Conservation (phyloP, 2,329 filamentous ascomycete species). For the Pestalotiopsis fici region DNA sequence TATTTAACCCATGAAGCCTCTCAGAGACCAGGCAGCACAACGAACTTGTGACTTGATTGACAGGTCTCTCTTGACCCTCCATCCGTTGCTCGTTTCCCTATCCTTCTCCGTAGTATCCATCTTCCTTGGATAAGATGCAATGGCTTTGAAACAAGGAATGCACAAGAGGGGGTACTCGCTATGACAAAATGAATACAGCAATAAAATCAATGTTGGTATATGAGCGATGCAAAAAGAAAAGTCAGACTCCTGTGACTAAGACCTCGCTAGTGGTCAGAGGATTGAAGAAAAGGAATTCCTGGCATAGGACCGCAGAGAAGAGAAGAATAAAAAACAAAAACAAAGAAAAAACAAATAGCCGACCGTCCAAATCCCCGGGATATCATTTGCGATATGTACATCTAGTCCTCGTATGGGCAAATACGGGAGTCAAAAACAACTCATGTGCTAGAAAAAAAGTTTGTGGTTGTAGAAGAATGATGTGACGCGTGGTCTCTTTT, state of each 20-base stretch:
- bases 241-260: background rate
- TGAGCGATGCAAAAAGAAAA: background rate
- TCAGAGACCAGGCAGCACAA: background rate
- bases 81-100: background rate
- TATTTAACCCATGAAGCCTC: background rate
- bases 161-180: constrained; percentile 1
- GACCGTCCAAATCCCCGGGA: background rate
- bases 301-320: background rate
- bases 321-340: background rate
- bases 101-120: background rate
- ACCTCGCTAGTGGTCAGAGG: background rate
- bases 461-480: background rate
- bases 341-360: background rate
- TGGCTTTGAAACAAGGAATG: background rate
- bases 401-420: background rate
- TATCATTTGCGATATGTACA: constrained; percentile 9
- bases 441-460: constrained; percentile 3
- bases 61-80: background rate
- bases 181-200: background rate
- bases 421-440: background rate
- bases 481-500: background rate
- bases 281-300: background rate
- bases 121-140: background rate
- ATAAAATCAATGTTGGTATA: constrained; percentile 1
- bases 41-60: background rate